Evolutionary conservation across 176 grass and related monocot species (phyloP).

Genomic region (Ensete glaucum): DNA sequence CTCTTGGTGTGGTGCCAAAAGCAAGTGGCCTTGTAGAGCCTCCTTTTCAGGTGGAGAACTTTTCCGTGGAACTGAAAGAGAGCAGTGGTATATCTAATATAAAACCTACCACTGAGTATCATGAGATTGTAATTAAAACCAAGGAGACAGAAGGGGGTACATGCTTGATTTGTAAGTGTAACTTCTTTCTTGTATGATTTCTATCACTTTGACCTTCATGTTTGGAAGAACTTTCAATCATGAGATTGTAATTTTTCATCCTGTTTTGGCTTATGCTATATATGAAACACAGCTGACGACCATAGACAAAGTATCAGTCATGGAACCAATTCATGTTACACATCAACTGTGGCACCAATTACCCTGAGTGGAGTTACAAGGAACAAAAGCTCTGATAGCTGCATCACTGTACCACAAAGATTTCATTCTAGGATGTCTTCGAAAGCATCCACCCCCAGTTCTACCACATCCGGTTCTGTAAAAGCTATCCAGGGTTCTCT

Average conservation of each 20-base stretch:
- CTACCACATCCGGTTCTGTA: conserved; percentile 30
- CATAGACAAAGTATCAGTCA: conserved; percentile 1
- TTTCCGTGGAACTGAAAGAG: conserved; percentile 32
- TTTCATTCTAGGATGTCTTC: conserved; percentile 36
- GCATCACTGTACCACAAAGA: conserved; percentile 26
- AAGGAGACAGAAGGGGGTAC: neutral
- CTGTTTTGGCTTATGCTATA: neutral
- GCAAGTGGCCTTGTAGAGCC: conserved; percentile 42
- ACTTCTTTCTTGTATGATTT: neutral
- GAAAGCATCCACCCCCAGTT: conserved; percentile 32
- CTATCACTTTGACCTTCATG: neutral
- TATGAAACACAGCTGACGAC: conserved; percentile 23
- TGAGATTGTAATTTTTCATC: neutral
- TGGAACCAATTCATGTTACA: conserved; percentile 27
- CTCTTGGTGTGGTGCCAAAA: conserved; percentile 78
- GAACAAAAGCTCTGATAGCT: conserved; percentile 29
- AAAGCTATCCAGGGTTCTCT: conserved; percentile 35
- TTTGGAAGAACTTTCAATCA: neutral
- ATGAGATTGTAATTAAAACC: conserved; percentile 25
- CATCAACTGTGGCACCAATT: conserved; percentile 24
- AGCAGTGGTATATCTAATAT: conserved; percentile 25
- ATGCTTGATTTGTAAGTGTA: conserved; percentile 1
- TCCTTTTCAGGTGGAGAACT: conserved; percentile 23
- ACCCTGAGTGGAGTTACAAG: conserved; percentile 32
- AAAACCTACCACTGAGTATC: conserved; percentile 25